phyloP scores from a whole-genome alignment of 192 early-diverging fungal genomes.

The Chytriomyces hyalinus region DNA sequence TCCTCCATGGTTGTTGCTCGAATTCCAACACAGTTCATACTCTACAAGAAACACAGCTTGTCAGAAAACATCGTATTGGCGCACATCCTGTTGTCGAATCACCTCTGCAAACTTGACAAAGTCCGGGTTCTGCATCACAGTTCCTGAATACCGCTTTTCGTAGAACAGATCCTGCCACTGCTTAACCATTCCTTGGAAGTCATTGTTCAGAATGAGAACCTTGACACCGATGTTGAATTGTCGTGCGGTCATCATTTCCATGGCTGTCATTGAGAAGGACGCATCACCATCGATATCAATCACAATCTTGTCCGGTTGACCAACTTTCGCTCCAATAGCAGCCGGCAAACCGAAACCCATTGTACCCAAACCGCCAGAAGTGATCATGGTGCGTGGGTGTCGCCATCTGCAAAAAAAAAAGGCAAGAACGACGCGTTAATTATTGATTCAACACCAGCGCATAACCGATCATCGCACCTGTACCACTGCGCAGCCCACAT shows the following conservation, averaged over 20 bases:
- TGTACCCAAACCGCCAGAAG: conserved; percentile 96
- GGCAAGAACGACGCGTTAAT: neutral
- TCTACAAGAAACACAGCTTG: conserved; percentile 37
- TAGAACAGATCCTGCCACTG: conserved; percentile 94
- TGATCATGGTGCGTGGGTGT: conserved; percentile 84
- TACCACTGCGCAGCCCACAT: conserved; percentile 99
- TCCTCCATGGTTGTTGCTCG: conserved; percentile 84
- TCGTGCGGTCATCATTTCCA: conserved; percentile 97
- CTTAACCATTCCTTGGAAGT: conserved; percentile 98
- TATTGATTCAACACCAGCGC: neutral
- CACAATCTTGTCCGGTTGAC: conserved; percentile 89
- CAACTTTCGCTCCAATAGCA: conserved; percentile 98
- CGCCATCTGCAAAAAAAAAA: conserved; percentile 63
- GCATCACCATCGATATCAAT: conserved; percentile 99
- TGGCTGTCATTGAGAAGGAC: conserved; percentile 97
- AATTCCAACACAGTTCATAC: conserved; percentile 87
- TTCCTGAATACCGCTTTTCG: conserved; percentile 93
- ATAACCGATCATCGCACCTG: conserved; percentile 46
- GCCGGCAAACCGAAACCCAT: conserved; percentile 98
- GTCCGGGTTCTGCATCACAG: conserved; percentile 95
- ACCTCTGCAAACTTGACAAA: conserved; percentile 96
- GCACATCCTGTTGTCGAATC: neutral
- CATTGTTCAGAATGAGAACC: conserved; percentile 95
- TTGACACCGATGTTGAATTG: conserved; percentile 98
- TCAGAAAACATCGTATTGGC: conserved; percentile 15